Conservation (phyloP, 768 basidiomycete species). For the Leccinum aurantiacum region DNA sequence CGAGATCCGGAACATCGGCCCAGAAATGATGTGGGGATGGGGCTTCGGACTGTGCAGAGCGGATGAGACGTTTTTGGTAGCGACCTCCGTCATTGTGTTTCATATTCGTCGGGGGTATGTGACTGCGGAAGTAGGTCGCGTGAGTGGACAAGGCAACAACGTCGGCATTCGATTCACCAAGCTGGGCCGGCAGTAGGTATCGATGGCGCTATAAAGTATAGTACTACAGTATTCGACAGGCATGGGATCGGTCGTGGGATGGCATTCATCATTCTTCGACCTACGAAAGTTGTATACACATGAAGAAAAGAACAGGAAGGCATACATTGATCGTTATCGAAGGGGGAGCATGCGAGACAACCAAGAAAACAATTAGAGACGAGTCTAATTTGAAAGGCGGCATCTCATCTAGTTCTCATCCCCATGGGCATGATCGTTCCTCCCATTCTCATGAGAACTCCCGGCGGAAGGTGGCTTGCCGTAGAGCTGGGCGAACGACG, state of each 20-base stretch:
- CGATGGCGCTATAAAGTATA: constrained; percentile 24
- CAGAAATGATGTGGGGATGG: constrained; percentile 28
- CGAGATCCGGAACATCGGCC: constrained; percentile 31
- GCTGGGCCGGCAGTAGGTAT: constrained; percentile 30
- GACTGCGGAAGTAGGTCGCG: background rate
- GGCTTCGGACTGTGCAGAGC: constrained; percentile 11
- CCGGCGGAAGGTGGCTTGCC: constrained; percentile 40
- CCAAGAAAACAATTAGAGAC: constrained; percentile 19
- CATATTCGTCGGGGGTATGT: constrained; percentile 2
- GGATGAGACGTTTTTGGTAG: constrained; percentile 10
- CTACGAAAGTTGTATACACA: constrained; percentile 32
- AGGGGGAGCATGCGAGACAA: constrained; percentile 16
- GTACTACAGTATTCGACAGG: constrained; percentile 31
- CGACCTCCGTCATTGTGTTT: constrained; percentile 1
- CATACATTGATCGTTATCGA: constrained; percentile 18
- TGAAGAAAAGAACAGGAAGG: constrained; percentile 4
- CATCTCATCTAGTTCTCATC: constrained; percentile 34
- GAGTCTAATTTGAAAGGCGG: constrained; percentile 11
- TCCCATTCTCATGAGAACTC: constrained; percentile 30
- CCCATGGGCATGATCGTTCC: constrained; percentile 23
- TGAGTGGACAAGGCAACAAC: constrained; percentile 18
- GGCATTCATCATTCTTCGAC: constrained; percentile 23
- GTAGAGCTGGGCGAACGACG: constrained; percentile 40
- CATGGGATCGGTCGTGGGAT: constrained; percentile 20
- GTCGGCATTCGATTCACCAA: constrained; percentile 21